Evolutionary conservation across 1,284 basidiomycete genomes (phyloP).

Genomic region (Malassezia vespertilionis): DNA sequence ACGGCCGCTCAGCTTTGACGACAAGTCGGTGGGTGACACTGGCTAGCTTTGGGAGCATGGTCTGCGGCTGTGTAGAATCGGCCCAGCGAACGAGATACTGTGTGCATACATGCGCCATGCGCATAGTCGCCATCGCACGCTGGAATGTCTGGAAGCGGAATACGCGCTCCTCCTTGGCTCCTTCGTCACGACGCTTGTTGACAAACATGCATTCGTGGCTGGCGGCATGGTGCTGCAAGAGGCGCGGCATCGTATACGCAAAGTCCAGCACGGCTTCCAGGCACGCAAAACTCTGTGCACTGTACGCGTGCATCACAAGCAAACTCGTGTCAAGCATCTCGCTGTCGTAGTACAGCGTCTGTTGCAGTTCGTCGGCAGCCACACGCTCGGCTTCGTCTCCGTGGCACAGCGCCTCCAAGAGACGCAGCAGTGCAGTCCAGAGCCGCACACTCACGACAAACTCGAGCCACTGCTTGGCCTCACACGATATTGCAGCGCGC

Average conservation of each 20-base stretch:
- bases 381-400: slow-evolving; percentile 26
- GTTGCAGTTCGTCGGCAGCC: slow-evolving; percentile 37
- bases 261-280: slow-evolving; percentile 38
- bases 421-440: slow-evolving; percentile 39
- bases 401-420: slow-evolving; percentile 35
- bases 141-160: slow-evolving; percentile 43
- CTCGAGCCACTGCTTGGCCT: slow-evolving; percentile 38
- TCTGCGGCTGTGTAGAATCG: slow-evolving; percentile 26
- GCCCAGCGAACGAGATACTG: slow-evolving; percentile 35
- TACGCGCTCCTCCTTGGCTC: slow-evolving; percentile 33
- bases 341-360: slow-evolving; percentile 41
- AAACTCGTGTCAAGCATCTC: slow-evolving; percentile 35
- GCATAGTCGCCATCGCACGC: slow-evolving; percentile 30
- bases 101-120: slow-evolving; percentile 34
- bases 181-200: slow-evolving; percentile 21
- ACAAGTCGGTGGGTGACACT: slow-evolving; percentile 38
- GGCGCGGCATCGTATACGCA: slow-evolving; percentile 35
- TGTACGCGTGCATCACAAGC: slow-evolving; percentile 32
- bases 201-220: slow-evolving; percentile 42
- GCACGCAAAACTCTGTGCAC: slow-evolving; percentile 38
- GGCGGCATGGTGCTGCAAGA: slow-evolving; percentile 39
- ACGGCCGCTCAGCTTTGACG: slow-evolving; percentile 31
- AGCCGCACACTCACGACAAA: slow-evolving; percentile 36
- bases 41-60: slow-evolving; percentile 34
- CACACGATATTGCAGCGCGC: slow-evolving; percentile 28